Conservation (phyloP, 2,329 filamentous ascomycete species). For the Xylaria sp. region DNA sequence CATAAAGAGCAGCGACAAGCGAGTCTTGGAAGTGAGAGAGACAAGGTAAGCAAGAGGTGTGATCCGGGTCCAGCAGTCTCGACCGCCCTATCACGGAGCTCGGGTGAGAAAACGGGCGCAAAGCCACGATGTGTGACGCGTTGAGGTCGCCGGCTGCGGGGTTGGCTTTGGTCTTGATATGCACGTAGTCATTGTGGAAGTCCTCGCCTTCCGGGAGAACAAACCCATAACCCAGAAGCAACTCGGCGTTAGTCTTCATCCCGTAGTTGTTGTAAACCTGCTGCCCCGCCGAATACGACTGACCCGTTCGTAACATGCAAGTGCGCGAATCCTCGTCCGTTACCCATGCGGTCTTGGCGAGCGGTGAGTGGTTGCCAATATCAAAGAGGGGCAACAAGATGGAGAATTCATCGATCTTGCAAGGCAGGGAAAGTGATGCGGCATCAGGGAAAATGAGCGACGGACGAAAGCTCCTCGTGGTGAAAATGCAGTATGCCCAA, state of each 20-base stretch:
- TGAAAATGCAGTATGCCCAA: slow-evolving; percentile 73
- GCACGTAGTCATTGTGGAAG: slow-evolving; percentile 69
- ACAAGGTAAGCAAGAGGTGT: slow-evolving; percentile 51
- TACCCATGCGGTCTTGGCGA: slow-evolving; percentile 66
- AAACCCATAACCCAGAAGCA: slow-evolving; percentile 73
- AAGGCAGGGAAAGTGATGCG: slow-evolving; percentile 49
- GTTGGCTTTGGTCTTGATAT: slow-evolving; percentile 60
- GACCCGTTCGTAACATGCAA: slow-evolving; percentile 58
- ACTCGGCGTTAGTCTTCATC: slow-evolving; percentile 76
- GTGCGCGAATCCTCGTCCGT: slow-evolving; percentile 52
- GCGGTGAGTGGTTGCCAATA: slow-evolving; percentile 75
- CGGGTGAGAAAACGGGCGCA: slow-evolving; percentile 58
- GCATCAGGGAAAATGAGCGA: slow-evolving; percentile 63
- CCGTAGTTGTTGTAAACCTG: slow-evolving; percentile 73
- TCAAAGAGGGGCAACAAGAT: slow-evolving; percentile 77
- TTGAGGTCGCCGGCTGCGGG: slow-evolving; percentile 45
- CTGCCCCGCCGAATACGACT: slow-evolving; percentile 60
- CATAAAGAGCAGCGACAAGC: slow-evolving; percentile 62
- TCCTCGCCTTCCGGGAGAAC: slow-evolving; percentile 59
- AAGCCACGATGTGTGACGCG: slow-evolving; percentile 58
- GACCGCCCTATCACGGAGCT: slow-evolving; percentile 60
- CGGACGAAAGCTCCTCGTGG: slow-evolving; percentile 71
- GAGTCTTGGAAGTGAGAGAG: slow-evolving; percentile 64
- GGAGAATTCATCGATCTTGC: slow-evolving; percentile 69
- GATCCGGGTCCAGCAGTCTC: slow-evolving; percentile 51